A percentile compares a stretch with the other conserved stretches of the same genome.
Conservation (phyloP, 106 monocot genomes). For the Dendrobium chrysotoxum region DNA sequence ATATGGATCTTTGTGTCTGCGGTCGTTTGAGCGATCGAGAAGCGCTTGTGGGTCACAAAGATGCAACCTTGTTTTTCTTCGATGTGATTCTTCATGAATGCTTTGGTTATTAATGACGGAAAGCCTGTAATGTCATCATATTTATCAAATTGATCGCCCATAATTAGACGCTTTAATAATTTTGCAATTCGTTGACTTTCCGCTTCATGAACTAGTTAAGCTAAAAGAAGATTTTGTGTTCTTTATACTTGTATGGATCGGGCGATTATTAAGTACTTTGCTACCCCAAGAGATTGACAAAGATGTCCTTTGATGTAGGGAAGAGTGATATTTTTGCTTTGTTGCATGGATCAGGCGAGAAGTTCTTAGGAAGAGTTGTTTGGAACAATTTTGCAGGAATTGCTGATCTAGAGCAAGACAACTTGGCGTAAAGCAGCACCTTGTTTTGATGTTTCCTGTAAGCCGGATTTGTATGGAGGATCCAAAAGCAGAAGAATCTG, state of each 20-base stretch:
- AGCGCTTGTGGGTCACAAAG: background rate
- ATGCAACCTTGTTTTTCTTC: background rate
- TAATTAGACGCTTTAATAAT: background rate
- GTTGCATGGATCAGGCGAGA: background rate
- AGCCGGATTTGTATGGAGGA: constrained; percentile 3
- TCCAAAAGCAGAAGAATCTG: constrained; percentile 3
- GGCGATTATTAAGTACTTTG: background rate
- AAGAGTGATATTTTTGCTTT: background rate
- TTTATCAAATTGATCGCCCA: background rate
- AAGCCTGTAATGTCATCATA: background rate
- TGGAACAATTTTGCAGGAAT: background rate
- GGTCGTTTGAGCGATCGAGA: background rate
- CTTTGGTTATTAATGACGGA: background rate
- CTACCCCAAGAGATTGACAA: background rate
- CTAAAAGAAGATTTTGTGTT: background rate
- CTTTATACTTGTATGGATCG: background rate
- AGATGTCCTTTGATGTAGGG: background rate
- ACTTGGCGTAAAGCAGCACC: background rate
- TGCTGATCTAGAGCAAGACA: background rate
- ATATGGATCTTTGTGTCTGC: background rate
- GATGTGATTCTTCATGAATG: background rate
- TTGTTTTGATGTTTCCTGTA: background rate
- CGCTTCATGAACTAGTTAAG: background rate
- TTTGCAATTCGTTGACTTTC: background rate
- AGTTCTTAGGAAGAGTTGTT: background rate